Percentiles rank a stretch among this genome's conserved stretches.
These are phyloP conservation scores for Apiotrichum gracile DNA, from an alignment of 1,284 basidiomycete genomes.

Conservation along the genomic window DNA sequence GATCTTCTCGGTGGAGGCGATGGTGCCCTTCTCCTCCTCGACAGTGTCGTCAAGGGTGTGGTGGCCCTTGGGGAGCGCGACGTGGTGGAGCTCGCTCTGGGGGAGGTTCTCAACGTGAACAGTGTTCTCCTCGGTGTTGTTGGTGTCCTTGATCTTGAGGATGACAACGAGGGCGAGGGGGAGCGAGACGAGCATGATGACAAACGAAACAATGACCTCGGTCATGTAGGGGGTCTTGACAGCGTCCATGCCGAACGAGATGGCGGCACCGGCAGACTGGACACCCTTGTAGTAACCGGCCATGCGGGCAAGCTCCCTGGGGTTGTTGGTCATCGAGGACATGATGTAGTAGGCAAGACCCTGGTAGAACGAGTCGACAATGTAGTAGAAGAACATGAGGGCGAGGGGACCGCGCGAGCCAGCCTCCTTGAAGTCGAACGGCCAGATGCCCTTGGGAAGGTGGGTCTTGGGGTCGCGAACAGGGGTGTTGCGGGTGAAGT, in stretches of 20 bases:
- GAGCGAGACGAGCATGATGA: conserved; percentile 33
- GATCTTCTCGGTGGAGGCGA: background rate
- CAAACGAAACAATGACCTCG: conserved; percentile 34
- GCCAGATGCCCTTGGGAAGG: background rate
- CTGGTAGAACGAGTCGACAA: conserved; percentile 44
- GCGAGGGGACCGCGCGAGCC: conserved; percentile 3
- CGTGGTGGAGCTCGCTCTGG: conserved; percentile 16
- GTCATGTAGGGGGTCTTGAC: conserved; percentile 39
- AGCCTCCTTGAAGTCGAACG: background rate
- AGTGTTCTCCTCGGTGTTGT: conserved; percentile 23
- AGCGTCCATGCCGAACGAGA: conserved; percentile 54
- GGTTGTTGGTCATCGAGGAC: conserved; percentile 29
- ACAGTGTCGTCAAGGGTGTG: conserved; percentile 1
- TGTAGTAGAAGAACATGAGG: conserved; percentile 30
- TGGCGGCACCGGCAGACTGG: conserved; percentile 45
- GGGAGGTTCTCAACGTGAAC: conserved; percentile 32
- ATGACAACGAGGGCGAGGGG: conserved; percentile 31
- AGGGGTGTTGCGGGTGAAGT: conserved; percentile 3
- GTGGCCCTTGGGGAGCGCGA: conserved; percentile 32
- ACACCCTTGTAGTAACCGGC: conserved; percentile 46
- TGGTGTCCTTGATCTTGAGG: conserved; percentile 25
- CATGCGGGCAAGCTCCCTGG: conserved; percentile 42
- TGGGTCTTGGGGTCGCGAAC: background rate
- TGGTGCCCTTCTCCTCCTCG: conserved; percentile 4
- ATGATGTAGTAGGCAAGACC: conserved; percentile 42